These are phyloP conservation scores for Diospyros kaki DNA, from an alignment of 148 eudicot genomes.

Conservation along the genomic window DNA sequence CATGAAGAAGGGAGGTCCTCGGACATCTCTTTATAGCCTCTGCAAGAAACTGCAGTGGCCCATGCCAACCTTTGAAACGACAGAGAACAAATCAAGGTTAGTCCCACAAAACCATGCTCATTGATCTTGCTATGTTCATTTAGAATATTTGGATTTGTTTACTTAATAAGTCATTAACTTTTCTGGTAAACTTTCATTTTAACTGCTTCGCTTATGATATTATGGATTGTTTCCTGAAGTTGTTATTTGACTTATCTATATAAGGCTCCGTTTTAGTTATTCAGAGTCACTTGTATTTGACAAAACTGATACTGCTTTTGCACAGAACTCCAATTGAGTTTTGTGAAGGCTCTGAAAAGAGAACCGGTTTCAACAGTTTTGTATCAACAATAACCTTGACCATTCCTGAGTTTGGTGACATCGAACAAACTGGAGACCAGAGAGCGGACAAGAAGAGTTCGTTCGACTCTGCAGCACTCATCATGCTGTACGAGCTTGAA, in stretches of 20 bases:
- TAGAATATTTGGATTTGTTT: background rate
- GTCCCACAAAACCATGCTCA: background rate
- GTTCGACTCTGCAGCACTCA: conserved; percentile 72
- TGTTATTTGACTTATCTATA: background rate
- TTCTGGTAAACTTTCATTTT: background rate
- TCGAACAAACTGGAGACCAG: conserved; percentile 49
- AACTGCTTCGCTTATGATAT: no score
- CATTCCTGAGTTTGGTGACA: conserved; percentile 58
- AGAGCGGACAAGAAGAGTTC: conserved; percentile 83
- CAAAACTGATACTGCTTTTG: background rate
- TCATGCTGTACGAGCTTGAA: conserved; percentile 58
- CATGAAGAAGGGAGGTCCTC: conserved; percentile 78
- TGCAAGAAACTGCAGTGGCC: conserved; percentile 88
- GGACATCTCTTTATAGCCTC: conserved; percentile 48
- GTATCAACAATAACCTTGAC: conserved; percentile 56
- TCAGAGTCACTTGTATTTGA: background rate
- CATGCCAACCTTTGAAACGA: conserved; percentile 53
- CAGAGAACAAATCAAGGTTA: conserved; percentile 64
- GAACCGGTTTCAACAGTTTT: conserved; percentile 43
- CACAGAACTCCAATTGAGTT: conserved; percentile 54
- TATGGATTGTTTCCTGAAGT: no score
- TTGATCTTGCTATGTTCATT: background rate
- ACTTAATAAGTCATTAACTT: background rate
- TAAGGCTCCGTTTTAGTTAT: background rate
- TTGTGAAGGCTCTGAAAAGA: conserved; percentile 46